Conservation (phyloP, 2,329 filamentous ascomycete genomes). For the Neonectria neomacrospora region DNA sequence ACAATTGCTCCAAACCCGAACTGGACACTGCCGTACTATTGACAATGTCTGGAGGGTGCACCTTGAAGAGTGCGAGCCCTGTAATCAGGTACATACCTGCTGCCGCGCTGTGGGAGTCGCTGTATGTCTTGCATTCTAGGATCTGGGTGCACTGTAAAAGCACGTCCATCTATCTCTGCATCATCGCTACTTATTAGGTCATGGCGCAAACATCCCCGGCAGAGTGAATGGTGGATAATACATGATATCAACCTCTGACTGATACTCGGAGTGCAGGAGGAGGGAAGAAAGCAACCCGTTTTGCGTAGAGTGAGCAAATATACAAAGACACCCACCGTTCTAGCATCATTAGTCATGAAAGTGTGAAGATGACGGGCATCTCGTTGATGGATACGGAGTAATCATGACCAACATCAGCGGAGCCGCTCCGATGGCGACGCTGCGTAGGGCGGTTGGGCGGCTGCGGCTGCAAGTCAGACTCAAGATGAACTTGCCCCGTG, state of each 20-base stretch:
- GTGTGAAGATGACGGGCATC: conserved; percentile 9
- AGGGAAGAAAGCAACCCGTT: neutral
- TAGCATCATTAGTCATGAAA: conserved; percentile 1
- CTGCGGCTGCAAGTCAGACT: conserved; percentile 7
- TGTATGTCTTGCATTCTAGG: conserved; percentile 14
- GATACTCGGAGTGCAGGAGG: neutral
- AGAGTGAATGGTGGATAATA: too few species aligned
- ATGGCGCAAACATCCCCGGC: conserved; percentile 2
- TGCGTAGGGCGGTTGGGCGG: conserved; percentile 1
- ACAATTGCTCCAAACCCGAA: neutral
- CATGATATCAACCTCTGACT: neutral
- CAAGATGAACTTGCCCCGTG: conserved; percentile 19
- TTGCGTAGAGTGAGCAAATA: conserved; percentile 2
- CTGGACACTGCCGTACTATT: neutral
- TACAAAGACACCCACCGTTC: neutral
- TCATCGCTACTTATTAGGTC: neutral
- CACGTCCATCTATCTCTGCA: neutral
- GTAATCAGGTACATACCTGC: too few species aligned
- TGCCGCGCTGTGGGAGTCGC: too few species aligned
- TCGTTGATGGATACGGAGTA: conserved; percentile 2
- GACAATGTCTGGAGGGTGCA: neutral
- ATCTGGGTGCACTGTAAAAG: conserved; percentile 1
- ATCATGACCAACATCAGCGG: conserved; percentile 13
- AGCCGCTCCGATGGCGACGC: conserved; percentile 17
- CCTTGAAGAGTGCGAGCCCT: too few species aligned